Percentiles rank a stretch among this genome's conserved stretches.
phyloP scores from a whole-genome alignment of 257 asterid species.

The Voacanga thouarsii region DNA sequence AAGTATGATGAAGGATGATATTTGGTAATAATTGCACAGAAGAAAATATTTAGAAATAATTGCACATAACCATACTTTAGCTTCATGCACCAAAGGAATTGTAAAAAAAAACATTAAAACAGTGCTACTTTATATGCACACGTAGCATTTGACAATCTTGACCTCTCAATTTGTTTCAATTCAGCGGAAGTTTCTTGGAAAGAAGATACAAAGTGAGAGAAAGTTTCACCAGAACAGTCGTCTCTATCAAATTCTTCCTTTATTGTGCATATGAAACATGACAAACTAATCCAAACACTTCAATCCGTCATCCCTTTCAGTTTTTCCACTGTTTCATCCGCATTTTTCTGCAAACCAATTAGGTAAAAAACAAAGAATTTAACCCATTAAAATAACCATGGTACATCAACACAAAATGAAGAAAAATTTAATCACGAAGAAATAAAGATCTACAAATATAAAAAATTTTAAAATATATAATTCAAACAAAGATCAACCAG shows the following conservation, averaged over 20 bases:
- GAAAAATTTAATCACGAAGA: neutral
- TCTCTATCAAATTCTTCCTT: no score
- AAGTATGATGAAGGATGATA: no score
- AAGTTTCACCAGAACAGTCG: no score
- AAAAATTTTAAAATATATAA: neutral
- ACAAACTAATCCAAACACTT: constrained; percentile 69
- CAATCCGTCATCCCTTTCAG: constrained; percentile 58
- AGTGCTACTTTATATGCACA: no score
- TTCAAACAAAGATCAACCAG: neutral
- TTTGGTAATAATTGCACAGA: no score
- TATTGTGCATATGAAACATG: constrained; percentile 80
- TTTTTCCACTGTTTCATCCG: constrained; percentile 72
- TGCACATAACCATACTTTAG: no score
- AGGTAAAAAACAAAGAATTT: neutral
- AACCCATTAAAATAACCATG: no score
- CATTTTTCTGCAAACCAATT: constrained; percentile 57
- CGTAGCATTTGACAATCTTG: neutral
- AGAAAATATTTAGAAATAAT: no score
- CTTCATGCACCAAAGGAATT: no score
- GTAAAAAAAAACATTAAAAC: no score
- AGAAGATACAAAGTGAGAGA: neutral
- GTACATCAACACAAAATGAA: no score
- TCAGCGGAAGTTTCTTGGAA: neutral
- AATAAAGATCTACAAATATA: neutral
- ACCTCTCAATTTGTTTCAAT: neutral